Percentiles rank a stretch among this genome's conserved stretches.
Conservation (phyloP, 805 yeast species). For the Metahyphopichia silvanorum region DNA sequence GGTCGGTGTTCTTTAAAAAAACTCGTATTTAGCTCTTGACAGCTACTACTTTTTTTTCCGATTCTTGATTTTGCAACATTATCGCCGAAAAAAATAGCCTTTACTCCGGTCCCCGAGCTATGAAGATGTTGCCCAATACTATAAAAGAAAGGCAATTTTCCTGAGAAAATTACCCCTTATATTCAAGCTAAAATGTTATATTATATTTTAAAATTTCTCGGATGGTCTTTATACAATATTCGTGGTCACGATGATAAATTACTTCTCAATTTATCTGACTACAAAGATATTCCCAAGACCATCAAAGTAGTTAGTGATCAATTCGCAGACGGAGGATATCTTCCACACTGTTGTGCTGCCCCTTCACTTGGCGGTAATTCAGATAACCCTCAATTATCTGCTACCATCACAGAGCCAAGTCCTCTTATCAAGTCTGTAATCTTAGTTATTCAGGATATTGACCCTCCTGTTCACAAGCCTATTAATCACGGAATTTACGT, state of each 20-base stretch:
- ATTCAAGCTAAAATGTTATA: no score
- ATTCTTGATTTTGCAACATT: no score
- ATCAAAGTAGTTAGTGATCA: slow-evolving; percentile 8
- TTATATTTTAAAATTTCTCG: background rate
- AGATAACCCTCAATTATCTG: slow-evolving; percentile 7
- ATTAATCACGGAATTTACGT: slow-evolving; percentile 7
- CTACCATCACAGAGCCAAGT: slow-evolving; percentile 1
- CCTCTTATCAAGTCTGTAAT: slow-evolving; percentile 8
- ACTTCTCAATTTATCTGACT: slow-evolving; percentile 3
- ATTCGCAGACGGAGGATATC: slow-evolving; percentile 7
- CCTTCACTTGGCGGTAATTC: slow-evolving; percentile 6
- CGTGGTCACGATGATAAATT: slow-evolving; percentile 5
- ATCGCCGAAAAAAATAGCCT: no score
- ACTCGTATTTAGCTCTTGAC: no score
- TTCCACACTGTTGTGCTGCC: slow-evolving; percentile 9
- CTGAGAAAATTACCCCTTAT: no score
- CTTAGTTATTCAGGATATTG: slow-evolving; percentile 11
- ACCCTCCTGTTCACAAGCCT: slow-evolving; percentile 9
- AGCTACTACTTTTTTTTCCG: no score
- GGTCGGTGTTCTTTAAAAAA: no score
- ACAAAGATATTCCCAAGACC: slow-evolving; percentile 1
- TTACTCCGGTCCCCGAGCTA: no score
- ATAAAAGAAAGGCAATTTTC: no score
- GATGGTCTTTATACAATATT: background rate
- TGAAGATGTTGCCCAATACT: no score